A percentile compares a stretch with the other conserved stretches of the same genome.
phyloP scores from a whole-genome alignment of 805 yeast genomes.

The Sugiyamaella qingdaonensis region DNA sequence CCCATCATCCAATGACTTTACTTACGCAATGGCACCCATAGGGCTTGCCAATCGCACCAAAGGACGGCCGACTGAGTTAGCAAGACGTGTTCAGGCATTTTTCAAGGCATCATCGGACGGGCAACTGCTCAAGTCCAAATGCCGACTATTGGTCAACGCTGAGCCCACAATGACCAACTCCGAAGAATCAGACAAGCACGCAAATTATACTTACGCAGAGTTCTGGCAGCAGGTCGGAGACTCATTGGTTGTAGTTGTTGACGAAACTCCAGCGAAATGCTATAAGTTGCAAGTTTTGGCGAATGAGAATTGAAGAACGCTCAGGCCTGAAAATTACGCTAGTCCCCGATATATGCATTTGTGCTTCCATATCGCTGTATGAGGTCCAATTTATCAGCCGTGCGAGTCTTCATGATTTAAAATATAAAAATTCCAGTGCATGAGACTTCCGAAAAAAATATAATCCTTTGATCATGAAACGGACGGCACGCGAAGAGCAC shows the following conservation, averaged over 20 bases:
- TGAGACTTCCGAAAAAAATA: neutral
- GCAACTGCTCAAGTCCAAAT: conserved; percentile 3
- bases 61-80: conserved; percentile 11
- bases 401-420: neutral
- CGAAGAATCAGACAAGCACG: no score
- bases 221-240: conserved; percentile 20
- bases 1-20: neutral
- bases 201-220: conserved; percentile 16
- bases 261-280: neutral
- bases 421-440: neutral
- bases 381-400: neutral
- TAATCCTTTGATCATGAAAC: neutral
- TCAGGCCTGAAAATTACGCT: neutral
- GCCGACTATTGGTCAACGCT: neutral
- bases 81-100: neutral
- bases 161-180: conserved; percentile 1
- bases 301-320: neutral
- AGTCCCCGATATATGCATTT: neutral
- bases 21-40: conserved; percentile 1
- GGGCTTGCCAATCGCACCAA: conserved; percentile 10
- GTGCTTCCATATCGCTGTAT: neutral
- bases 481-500: neutral
- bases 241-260: conserved; percentile 14
- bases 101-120: neutral
- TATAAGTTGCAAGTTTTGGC: conserved; percentile 1